These are phyloP conservation scores for Saturnispora galanensis DNA, from an alignment of 805 yeast genomes.

Conservation along the genomic window DNA sequence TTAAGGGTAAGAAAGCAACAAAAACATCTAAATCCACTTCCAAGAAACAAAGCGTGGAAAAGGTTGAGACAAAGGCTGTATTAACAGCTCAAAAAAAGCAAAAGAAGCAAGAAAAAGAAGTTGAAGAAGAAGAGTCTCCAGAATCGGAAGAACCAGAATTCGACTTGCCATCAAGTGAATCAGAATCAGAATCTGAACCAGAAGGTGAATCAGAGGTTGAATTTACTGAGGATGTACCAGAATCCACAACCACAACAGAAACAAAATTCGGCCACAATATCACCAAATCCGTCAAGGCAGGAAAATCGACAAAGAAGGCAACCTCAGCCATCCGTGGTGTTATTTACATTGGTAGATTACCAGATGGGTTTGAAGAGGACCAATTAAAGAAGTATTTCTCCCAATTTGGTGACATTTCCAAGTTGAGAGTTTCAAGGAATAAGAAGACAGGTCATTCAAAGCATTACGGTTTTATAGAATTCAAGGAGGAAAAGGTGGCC, in stretches of 20 bases:
- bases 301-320: constrained; percentile 4
- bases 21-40: too few species aligned
- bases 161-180: constrained; percentile 12
- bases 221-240: constrained; percentile 14
- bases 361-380: constrained; percentile 82
- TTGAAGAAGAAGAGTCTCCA: constrained; percentile 1
- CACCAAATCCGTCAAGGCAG: neutral
- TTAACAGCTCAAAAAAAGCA: neutral
- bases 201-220: constrained; percentile 7
- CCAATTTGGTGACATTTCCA: constrained; percentile 81
- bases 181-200: constrained; percentile 8
- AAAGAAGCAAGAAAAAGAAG: constrained; percentile 1
- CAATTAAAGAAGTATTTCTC: constrained; percentile 72
- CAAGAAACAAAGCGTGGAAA: too few species aligned
- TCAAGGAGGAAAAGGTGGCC: constrained; percentile 65
- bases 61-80: neutral
- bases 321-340: constrained; percentile 45
- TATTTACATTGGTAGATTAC: constrained; percentile 83
- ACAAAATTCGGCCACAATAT: constrained; percentile 5
- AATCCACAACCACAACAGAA: constrained; percentile 4
- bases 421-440: constrained; percentile 76
- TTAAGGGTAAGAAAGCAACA: too few species aligned
- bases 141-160: constrained; percentile 14
- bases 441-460: constrained; percentile 84
- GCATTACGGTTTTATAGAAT: constrained; percentile 88